Evolutionary conservation across 768 basidiomycete species (phyloP), one percentile per base, ranked within the genome.

Genomic region (Kwoniella botswanensis): DNA sequence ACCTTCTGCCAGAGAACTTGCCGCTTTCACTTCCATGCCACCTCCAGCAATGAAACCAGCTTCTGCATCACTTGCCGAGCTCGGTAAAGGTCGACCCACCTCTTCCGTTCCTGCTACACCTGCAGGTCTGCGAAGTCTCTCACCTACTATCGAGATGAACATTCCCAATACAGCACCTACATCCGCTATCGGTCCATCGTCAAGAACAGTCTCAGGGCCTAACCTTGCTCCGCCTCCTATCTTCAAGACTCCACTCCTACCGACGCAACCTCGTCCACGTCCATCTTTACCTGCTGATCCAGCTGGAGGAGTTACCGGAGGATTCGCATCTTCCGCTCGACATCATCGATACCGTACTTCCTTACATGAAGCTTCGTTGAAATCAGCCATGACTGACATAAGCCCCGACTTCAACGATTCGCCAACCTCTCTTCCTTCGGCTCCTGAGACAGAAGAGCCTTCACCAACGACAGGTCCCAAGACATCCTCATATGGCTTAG

Each of bases 331-430:
- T 29, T n/a, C 63, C 26, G 71, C 74, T 13, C 67, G 68, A 29
- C 69, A 65, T 41, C 74, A 80, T 67, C 70, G 72, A 18, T 80
- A 78, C 53, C 54, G 79, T 2, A 80, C 79, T 5, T 80, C 79
- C 2, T 74, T 78, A 71, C 76, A 80, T 63, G 79, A 80, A 56
- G 57, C 76, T 3, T 70, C 63, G 4, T 62, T 71, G 54, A 72
- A 67, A 54, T 41, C 75, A 26, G 62, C 70, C 17, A 58, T 68
- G 17, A 13, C 59, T 13, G 50, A 57, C 26, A 58, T 68, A n/a
- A 21, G 59, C 21, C 11, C 61, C 24, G 67, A 75, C 7, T n/a
- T 76, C 10, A 70, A 56, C 4, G 70, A 67, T 4, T 72, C 78
- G 2, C 67, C 72, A 2, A 65, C 78, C 0, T 41, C 61, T 22